A percentile compares a stretch with the other conserved stretches of the same genome.
These are phyloP conservation scores for Acarospora socialis DNA, from an alignment of 2,329 filamentous ascomycete species.

Conservation along the genomic window DNA sequence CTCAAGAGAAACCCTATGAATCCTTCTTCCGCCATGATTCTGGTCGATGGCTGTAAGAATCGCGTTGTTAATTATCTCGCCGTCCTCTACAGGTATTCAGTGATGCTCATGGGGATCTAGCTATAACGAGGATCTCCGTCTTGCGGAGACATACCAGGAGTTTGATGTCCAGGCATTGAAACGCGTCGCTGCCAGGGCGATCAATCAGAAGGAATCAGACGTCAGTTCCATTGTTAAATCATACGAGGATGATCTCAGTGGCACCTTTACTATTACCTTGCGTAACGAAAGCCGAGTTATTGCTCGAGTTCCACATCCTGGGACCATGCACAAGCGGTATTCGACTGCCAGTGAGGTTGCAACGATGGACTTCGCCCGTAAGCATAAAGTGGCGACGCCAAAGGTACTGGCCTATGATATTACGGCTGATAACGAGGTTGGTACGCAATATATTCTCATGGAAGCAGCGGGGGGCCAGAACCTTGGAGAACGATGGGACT, in stretches of 20 bases:
- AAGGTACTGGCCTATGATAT: conserved; percentile 16
- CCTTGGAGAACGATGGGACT: conserved; percentile 14
- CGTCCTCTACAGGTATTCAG: too few relatives aligned
- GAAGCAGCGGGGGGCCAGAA: conserved; percentile 17
- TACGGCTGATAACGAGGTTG: conserved; percentile 14
- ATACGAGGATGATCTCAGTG: conserved; percentile 25
- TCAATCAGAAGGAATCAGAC: conserved; percentile 8
- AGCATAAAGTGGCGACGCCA: conserved; percentile 17
- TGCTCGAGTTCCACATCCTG: conserved; percentile 22
- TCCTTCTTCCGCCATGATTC: too few relatives aligned
- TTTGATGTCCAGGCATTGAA: conserved; percentile 16
- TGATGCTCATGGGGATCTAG: too few relatives aligned
- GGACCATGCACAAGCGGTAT: conserved; percentile 17
- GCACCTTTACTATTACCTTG: conserved; percentile 20
- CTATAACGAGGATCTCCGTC: conserved; percentile 14
- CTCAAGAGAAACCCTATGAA: too few relatives aligned
- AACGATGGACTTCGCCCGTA: conserved; percentile 21
- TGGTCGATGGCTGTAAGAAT: too few relatives aligned
- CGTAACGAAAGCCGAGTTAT: conserved; percentile 18
- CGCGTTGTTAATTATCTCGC: too few relatives aligned
- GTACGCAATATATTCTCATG: conserved; percentile 21
- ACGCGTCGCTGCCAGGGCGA: conserved; percentile 10
- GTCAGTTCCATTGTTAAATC: conserved; percentile 19
- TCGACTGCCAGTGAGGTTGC: conserved; percentile 27
- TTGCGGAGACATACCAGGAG: conserved; percentile 11